These are phyloP conservation scores for Aaosphaeria arxii DNA, from an alignment of 2,329 filamentous ascomycete species.

Conservation along the genomic window DNA sequence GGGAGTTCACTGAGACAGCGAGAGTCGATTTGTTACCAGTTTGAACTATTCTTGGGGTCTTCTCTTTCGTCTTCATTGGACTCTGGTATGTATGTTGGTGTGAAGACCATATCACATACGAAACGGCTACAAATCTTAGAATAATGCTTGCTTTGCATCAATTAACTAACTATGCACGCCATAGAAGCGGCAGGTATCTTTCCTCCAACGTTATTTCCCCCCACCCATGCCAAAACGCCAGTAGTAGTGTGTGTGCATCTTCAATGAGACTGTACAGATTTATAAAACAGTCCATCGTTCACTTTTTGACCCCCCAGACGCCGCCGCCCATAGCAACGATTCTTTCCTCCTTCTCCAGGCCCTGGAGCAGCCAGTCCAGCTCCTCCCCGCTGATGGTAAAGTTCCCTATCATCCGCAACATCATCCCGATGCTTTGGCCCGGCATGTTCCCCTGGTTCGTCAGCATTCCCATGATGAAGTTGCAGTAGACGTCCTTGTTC, in stretches of 20 bases:
- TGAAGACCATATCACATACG: too few relatives aligned
- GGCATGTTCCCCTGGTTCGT: conserved; percentile 89
- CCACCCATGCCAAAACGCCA: conserved; percentile 56
- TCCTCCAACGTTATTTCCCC: neutral
- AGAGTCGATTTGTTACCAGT: too few relatives aligned
- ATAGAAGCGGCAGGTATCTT: neutral
- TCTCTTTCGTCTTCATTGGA: too few relatives aligned
- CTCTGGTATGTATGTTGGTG: too few relatives aligned
- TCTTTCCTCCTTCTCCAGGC: conserved; percentile 55
- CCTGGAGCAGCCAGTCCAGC: conserved; percentile 72
- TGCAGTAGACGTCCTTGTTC: conserved; percentile 75
- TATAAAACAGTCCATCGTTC: neutral
- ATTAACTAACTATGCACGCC: too few relatives aligned
- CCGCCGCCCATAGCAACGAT: conserved; percentile 29
- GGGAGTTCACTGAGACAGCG: too few relatives aligned
- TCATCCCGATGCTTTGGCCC: conserved; percentile 78
- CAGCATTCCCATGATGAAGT: conserved; percentile 92
- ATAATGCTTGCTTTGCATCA: too few relatives aligned
- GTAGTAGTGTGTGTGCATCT: conserved; percentile 49
- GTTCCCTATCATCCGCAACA: conserved; percentile 90
- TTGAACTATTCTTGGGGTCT: too few relatives aligned
- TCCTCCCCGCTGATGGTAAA: conserved; percentile 91
- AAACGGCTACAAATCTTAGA: too few relatives aligned
- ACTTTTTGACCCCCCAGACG: conserved; percentile 28
- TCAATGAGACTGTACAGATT: too few relatives aligned